Base-by-base conservation (phyloP, 2,329 filamentous ascomycete genomes). In the Phaeophleospora eucalypticola region DNA sequence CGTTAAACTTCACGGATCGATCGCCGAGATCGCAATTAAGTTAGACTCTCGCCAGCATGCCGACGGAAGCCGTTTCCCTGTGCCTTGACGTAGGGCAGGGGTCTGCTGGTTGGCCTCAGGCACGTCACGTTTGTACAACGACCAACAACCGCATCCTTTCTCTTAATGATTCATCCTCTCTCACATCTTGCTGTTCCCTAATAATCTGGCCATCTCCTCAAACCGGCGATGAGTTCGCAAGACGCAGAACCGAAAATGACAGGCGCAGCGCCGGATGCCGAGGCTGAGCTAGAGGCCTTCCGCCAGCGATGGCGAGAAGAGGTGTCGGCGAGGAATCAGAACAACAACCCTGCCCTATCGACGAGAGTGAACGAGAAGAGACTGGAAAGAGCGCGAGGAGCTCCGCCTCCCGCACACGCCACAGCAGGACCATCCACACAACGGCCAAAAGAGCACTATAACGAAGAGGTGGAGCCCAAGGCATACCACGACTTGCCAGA, bases 271-370 rank as follows among this genome's bases (percentile, higher is more conserved):
- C 51, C 57, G 15, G 58, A 58, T 16, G 69, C 71, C 39, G 72
- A 74, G 58, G 70, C 83, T 41, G 89, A 95, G 67, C 80, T 96
- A 50, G 88, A 95, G 68, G 83, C 80, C 37, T 96, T 96, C 70
- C 84, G 91, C 56, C 79, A 81, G 62, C 79, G 89, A 75, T 96
- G 90, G 90, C 81, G 82, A 49, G 84, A 88, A 58, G 90, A 96
- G 65, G 86, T 95, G 4, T 71, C 73, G 14, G 74, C 74, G 37
- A 72, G 75, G 63, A 73, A 69, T 32, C 71, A 66, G 51, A 61
- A 56, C 42, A n/a, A n/a, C 58, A 45, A 17, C 16, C 38, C 17
- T 24, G 17, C 38, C 15, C 39, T 41, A 9, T 42, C 45, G n/a
- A 43, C 45, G 14, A 35, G 39, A 38, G 21, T 33, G 21, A 34